Percentiles rank a stretch among this genome's conserved stretches.
Evolutionary conservation across 2,329 filamentous ascomycete genomes (phyloP).

Genomic region (Niveomyces coronatus): DNA sequence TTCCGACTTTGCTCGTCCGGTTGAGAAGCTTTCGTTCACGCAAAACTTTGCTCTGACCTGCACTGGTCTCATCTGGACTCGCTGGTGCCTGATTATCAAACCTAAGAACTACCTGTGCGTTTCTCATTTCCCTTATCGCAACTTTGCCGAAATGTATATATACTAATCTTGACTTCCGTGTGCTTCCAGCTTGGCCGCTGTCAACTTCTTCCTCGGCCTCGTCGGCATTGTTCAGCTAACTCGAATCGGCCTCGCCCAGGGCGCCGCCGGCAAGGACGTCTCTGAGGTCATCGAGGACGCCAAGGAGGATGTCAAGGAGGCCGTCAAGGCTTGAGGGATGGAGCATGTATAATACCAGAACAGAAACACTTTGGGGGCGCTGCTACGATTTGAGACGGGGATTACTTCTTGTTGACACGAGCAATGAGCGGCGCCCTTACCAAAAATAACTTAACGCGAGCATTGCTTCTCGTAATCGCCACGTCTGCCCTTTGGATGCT

Average conservation of each 20-base stretch:
- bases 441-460: too few relatives aligned
- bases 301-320: slow-evolving; percentile 25
- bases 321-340: slow-evolving; percentile 17
- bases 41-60: slow-evolving; percentile 85
- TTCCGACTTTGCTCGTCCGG: slow-evolving; percentile 83
- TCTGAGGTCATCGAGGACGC: slow-evolving; percentile 27
- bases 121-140: not conserved
- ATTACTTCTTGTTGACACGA: too few relatives aligned
- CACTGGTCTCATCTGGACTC: slow-evolving; percentile 94
- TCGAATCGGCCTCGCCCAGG: slow-evolving; percentile 62
- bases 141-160: too few relatives aligned
- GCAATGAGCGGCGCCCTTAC: too few relatives aligned
- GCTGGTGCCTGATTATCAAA: slow-evolving; percentile 97
- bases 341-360: not conserved
- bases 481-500: too few relatives aligned
- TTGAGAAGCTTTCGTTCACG: slow-evolving; percentile 83
- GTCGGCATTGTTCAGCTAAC: slow-evolving; percentile 75
- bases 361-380: too few relatives aligned
- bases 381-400: too few relatives aligned
- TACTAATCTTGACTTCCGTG: too few relatives aligned
- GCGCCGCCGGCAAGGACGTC: slow-evolving; percentile 44
- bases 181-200: slow-evolving; percentile 71
- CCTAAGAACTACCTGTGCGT: slow-evolving; percentile 81
- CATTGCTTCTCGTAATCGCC: too few relatives aligned
- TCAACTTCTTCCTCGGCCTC: slow-evolving; percentile 94